phyloP scores from a whole-genome alignment of 2,329 filamentous ascomycete species.

The Colletotrichum phormii region DNA sequence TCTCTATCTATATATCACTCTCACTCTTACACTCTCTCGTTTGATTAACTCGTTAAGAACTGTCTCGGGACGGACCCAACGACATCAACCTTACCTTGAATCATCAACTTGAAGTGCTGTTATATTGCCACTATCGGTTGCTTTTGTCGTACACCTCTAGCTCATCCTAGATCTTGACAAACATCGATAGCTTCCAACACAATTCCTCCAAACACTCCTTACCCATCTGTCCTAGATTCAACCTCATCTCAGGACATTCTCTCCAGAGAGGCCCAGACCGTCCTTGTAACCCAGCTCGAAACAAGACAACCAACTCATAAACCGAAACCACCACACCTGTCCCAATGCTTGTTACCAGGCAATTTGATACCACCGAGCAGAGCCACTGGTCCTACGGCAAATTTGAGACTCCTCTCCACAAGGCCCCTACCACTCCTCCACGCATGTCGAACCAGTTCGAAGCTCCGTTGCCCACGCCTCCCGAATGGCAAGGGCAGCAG shows the following conservation, averaged over 20 bases:
- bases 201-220: slow-evolving; percentile 8
- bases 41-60: slow-evolving; percentile 28
- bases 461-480: slow-evolving; percentile 60
- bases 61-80: slow-evolving; percentile 15
- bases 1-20: not conserved
- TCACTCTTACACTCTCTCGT: slow-evolving; percentile 1
- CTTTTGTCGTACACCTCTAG: not conserved
- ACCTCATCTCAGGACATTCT: slow-evolving; percentile 23
- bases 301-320: slow-evolving; percentile 31
- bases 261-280: not conserved
- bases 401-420: slow-evolving; percentile 59
- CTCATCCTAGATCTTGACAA: not conserved
- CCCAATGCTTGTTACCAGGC: slow-evolving; percentile 69
- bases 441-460: slow-evolving; percentile 70
- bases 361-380: slow-evolving; percentile 63
- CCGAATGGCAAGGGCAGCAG: slow-evolving; percentile 68
- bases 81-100: slow-evolving; percentile 6
- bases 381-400: slow-evolving; percentile 67
- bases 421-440: slow-evolving; percentile 54
- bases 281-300: slow-evolving; percentile 18
- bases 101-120: slow-evolving; percentile 17
- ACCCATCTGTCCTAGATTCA: not conserved
- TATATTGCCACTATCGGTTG: slow-evolving; percentile 6
- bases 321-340: slow-evolving; percentile 39
- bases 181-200: not conserved